phyloP scores from a whole-genome alignment of 2,329 filamentous ascomycete genomes.

The Akanthomyces lecanii region DNA sequence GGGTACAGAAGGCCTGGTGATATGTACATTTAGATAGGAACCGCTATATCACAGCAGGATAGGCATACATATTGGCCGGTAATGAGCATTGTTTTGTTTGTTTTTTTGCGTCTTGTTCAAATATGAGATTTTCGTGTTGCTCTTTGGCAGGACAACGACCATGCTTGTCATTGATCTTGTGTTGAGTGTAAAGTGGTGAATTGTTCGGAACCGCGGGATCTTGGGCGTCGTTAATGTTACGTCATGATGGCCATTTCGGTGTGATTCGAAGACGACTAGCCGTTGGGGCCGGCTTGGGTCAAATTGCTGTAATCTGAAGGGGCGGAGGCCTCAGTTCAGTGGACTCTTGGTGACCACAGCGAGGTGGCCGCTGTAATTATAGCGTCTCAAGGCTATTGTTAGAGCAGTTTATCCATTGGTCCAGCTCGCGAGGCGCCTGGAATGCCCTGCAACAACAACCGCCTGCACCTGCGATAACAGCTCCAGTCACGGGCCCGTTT shows the following conservation, averaged over 20 bases:
- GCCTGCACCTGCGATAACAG: not conserved
- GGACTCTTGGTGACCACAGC: not conserved
- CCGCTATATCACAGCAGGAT: too few species aligned
- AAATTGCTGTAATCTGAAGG: too few species aligned
- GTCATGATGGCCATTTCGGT: not conserved
- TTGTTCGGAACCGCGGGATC: not conserved
- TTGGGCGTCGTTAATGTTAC: not conserved
- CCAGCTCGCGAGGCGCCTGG: not conserved
- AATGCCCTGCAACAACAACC: not conserved
- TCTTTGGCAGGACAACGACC: not conserved
- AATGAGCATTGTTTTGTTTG: too few species aligned
- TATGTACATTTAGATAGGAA: not conserved
- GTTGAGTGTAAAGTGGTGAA: not conserved
- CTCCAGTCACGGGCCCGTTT: conserved; percentile 11
- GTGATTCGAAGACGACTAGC: not conserved
- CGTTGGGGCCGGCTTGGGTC: not conserved
- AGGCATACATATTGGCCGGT: not conserved
- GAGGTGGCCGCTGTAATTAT: not conserved
- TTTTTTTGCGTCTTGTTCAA: too few species aligned
- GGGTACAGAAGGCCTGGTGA: not conserved
- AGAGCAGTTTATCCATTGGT: not conserved
- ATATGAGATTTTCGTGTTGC: not conserved
- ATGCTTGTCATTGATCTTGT: too few species aligned
- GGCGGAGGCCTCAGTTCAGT: not conserved
- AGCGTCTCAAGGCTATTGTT: not conserved